Percentiles rank a stretch among this genome's conserved stretches.
Evolutionary conservation across 345 rosid species (phyloP).

Genomic region (Arabis hirsuta): DNA sequence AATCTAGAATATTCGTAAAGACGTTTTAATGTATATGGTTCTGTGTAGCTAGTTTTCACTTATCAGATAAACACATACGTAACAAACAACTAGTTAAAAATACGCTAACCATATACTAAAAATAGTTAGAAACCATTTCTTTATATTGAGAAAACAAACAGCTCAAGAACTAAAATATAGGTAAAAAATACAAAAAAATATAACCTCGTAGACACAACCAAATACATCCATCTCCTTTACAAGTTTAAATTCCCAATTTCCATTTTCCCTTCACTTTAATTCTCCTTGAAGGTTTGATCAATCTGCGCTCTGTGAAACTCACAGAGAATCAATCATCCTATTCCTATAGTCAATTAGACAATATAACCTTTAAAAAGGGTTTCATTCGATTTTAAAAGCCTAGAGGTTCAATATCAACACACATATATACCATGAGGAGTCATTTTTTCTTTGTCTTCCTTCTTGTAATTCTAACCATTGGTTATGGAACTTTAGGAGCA

Average conservation of each 20-base stretch:
- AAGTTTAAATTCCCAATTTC: slow-evolving; percentile 29
- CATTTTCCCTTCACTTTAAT: slow-evolving; percentile 11
- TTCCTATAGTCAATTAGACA: no score
- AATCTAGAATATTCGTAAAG: no score
- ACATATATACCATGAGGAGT: slow-evolving; percentile 16
- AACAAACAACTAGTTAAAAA: slow-evolving; percentile 17
- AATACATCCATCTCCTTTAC: slow-evolving; percentile 10
- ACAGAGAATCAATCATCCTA: not conserved
- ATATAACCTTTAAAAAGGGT: not conserved
- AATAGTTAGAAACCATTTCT: not conserved
- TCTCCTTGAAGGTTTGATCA: slow-evolving; percentile 2
- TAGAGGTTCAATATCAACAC: not conserved
- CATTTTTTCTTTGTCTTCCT: not conserved
- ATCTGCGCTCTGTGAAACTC: slow-evolving; percentile 3
- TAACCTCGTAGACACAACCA: slow-evolving; percentile 2
- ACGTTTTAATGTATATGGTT: no score
- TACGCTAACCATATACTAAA: slow-evolving; percentile 22
- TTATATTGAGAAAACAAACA: not conserved
- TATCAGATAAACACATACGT: no score
- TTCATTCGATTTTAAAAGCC: slow-evolving; percentile 1
- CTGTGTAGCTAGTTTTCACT: no score
- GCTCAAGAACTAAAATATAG: slow-evolving; percentile 9
- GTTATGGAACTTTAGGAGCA: slow-evolving; percentile 26
- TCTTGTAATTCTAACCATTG: slow-evolving; percentile 6
- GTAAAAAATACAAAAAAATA: not conserved